These are phyloP conservation scores for Fabrea salina DNA, from an alignment of 169 alveolate species.

Conservation along the genomic window DNA sequence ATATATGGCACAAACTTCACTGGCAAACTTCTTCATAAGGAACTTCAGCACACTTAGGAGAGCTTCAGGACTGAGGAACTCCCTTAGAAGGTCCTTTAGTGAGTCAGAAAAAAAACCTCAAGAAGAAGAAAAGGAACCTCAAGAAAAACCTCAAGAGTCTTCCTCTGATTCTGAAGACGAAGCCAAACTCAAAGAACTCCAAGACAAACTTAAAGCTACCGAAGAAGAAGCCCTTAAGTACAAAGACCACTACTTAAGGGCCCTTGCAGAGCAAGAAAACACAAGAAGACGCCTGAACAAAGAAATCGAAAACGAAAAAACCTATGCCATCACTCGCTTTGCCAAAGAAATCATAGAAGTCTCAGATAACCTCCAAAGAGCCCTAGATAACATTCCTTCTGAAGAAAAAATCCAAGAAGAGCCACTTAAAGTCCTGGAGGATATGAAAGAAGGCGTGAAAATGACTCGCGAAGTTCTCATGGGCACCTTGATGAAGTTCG, in stretches of 20 bases:
- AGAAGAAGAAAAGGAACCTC: too few species aligned
- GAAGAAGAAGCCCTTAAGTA: conserved; percentile 15
- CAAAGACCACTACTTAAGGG: conserved; percentile 37
- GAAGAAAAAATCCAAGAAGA: conserved; percentile 37
- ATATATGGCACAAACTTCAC: too few species aligned
- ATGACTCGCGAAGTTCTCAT: conserved; percentile 68
- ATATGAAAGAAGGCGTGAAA: conserved; percentile 50
- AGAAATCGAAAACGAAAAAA: conserved; percentile 57
- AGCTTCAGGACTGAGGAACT: too few species aligned
- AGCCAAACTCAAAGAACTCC: too few species aligned
- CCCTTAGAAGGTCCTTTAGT: too few species aligned
- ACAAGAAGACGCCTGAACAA: conserved; percentile 40
- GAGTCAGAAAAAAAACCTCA: too few species aligned
- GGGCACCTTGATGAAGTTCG: conserved; percentile 50
- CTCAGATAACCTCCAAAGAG: conserved; percentile 73
- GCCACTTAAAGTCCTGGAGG: conserved; percentile 47
- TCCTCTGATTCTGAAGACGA: too few species aligned
- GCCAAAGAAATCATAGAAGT: conserved; percentile 83
- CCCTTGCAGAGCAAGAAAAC: conserved; percentile 50
- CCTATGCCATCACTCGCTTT: conserved; percentile 75
- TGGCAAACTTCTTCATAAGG: too few species aligned
- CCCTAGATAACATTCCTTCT: conserved; percentile 46
- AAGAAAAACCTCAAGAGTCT: too few species aligned
- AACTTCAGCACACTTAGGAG: too few species aligned
- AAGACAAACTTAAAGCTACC: background rate